Conservation (phyloP, 2,329 filamentous ascomycete species). For the Tolypocladium album region DNA sequence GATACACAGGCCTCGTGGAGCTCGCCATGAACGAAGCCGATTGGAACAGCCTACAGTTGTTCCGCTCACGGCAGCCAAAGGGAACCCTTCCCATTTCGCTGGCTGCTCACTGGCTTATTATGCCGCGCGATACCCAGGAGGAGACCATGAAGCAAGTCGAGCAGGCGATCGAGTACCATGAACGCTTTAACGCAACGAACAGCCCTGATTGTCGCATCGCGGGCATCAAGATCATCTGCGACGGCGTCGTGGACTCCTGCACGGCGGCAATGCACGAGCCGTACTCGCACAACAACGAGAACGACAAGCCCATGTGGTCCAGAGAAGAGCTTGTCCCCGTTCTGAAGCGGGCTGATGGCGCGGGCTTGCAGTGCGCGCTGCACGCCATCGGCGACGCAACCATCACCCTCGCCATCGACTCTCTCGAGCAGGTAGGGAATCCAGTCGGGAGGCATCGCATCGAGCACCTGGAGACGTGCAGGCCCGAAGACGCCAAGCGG, state of each 20-base stretch:
- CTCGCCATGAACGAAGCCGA: background rate
- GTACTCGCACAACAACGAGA: background rate
- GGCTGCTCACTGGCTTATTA: background rate
- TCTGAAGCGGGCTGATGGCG: conserved; percentile 37
- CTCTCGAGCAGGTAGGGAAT: conserved; percentile 26
- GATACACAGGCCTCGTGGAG: background rate
- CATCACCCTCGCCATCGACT: conserved; percentile 43
- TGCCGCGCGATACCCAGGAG: background rate
- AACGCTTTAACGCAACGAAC: background rate
- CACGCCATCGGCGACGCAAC: conserved; percentile 55
- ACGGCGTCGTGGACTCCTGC: background rate
- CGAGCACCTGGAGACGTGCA: conserved; percentile 51
- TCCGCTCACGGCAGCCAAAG: background rate
- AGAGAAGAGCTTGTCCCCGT: conserved; percentile 18
- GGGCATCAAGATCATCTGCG: background rate
- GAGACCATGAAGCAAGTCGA: background rate
- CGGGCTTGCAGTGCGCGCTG: conserved; percentile 47
- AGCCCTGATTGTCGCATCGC: background rate
- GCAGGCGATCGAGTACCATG: background rate
- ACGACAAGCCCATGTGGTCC: background rate
- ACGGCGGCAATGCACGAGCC: background rate
- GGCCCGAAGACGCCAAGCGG: conserved; percentile 40
- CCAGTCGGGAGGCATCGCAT: conserved; percentile 45
- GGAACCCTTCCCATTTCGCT: background rate
- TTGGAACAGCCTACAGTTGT: background rate